Percentiles rank a stretch among this genome's conserved stretches.
phyloP scores from a whole-genome alignment of 2,329 filamentous ascomycete genomes.

The Aspergillus neoniger region DNA sequence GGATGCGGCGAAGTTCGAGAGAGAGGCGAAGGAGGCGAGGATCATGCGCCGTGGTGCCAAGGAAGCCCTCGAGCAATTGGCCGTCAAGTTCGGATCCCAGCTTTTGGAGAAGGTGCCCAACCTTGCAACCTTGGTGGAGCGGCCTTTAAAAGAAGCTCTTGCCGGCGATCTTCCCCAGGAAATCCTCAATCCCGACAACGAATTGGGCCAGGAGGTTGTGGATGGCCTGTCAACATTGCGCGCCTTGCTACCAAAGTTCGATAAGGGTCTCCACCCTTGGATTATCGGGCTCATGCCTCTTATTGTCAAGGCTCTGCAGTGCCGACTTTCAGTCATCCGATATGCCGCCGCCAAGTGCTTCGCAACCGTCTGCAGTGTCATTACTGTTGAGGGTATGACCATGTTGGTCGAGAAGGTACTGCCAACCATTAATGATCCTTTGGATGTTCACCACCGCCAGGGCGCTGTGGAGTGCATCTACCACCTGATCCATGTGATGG shows the following conservation, averaged over 20 bases:
- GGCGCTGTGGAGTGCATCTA: constrained; percentile 95
- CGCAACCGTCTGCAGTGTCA: constrained; percentile 95
- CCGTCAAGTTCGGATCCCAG: constrained; percentile 72
- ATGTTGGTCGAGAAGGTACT: constrained; percentile 90
- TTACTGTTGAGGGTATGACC: constrained; percentile 93
- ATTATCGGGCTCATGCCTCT: constrained; percentile 81
- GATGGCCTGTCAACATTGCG: constrained; percentile 92
- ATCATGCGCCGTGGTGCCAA: constrained; percentile 92
- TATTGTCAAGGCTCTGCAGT: constrained; percentile 84
- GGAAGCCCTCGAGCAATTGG: constrained; percentile 86
- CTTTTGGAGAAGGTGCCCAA: constrained; percentile 85
- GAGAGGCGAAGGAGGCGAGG: constrained; percentile 82
- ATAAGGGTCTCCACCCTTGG: constrained; percentile 73
- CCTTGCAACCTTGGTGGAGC: constrained; percentile 76
- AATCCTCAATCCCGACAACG: constrained; percentile 70
- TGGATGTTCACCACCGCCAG: constrained; percentile 86
- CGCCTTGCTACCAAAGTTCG: constrained; percentile 87
- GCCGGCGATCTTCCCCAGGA: constrained; percentile 69
- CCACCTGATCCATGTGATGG: constrained; percentile 97
- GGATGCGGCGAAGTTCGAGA: constrained; percentile 86
- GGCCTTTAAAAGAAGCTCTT: constrained; percentile 75
- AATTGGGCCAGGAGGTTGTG: constrained; percentile 86
- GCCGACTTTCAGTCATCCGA: constrained; percentile 83
- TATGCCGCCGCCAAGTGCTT: constrained; percentile 98
- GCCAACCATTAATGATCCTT: constrained; percentile 84